These are phyloP conservation scores for Mycosarcoma maydis DNA, from an alignment of 1,284 basidiomycete species.

Conservation along the genomic window DNA sequence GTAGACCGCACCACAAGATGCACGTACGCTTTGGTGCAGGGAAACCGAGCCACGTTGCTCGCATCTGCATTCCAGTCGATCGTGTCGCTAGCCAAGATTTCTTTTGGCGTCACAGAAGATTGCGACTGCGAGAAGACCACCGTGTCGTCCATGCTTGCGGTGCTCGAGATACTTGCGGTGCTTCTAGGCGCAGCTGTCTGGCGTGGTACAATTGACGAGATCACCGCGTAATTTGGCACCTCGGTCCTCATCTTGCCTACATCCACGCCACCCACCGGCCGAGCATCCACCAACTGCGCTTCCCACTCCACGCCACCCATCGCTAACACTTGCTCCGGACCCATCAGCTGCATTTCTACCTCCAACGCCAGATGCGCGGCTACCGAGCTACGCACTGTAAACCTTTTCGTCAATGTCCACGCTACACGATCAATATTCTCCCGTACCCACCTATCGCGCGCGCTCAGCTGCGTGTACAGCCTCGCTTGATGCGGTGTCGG, in stretches of 20 bases:
- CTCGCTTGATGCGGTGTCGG: slow-evolving; percentile 14
- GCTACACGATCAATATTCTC: slow-evolving; percentile 18
- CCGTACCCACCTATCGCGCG: slow-evolving; percentile 31
- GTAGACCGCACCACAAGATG: slow-evolving; percentile 11
- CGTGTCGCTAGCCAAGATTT: slow-evolving; percentile 33
- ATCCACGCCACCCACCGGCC: background rate
- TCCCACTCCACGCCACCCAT: slow-evolving; percentile 41
- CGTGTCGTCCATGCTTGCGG: background rate
- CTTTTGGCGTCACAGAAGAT: background rate
- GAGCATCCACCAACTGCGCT: slow-evolving; percentile 25
- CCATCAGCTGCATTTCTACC: slow-evolving; percentile 19
- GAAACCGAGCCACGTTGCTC: slow-evolving; percentile 3
- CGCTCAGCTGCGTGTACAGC: slow-evolving; percentile 17
- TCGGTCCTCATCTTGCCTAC: background rate
- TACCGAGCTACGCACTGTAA: slow-evolving; percentile 5
- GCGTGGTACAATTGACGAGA: slow-evolving; percentile 12
- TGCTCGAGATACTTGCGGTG: too few relatives aligned
- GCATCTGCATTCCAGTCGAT: slow-evolving; percentile 8
- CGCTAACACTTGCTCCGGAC: slow-evolving; percentile 26
- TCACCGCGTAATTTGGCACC: slow-evolving; percentile 24
- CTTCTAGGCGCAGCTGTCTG: slow-evolving; percentile 6
- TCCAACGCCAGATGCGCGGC: slow-evolving; percentile 31
- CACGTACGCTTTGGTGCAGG: slow-evolving; percentile 25
- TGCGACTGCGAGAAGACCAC: slow-evolving; percentile 11
- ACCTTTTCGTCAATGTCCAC: slow-evolving; percentile 28